Base-by-base conservation (phyloP, 2,329 filamentous ascomycete species). In the Dothideomycetes sp. region DNA sequence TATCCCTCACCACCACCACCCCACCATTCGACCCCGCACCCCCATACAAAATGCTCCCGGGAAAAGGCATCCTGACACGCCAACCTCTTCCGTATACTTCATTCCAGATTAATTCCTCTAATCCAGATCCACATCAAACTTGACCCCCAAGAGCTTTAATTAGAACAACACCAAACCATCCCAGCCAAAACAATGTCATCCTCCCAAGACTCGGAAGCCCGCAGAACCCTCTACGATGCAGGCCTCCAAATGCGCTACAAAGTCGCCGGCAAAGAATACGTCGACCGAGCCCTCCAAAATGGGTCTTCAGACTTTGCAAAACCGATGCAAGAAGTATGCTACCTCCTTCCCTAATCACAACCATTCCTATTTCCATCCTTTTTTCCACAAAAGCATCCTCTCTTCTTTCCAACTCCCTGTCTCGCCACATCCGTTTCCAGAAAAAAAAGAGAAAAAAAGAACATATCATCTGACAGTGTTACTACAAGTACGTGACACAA, bases 241-340 rank as follows among this genome's bases (percentile, higher is more conserved):
- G 78, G 78, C 24, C 63, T 81, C 41, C 67, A 73, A 51, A 71
- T 77, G 53, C 74, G 78, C 24, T 67, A 71, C 37, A 65, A 66
- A 46, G 78, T 81, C 7, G 69, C 76, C 11, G 77, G 78, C n/a
- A 64, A 76, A 41, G 64, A 66, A 27, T 78, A 80, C 49, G 77
- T 81, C 41, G 67, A 78, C 51, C 63, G 61, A 4, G 69, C 76
- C 1, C 62, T 80, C 8, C 61, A 62, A n/a, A 71, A 71, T 41
- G 71, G 70, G 3, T 67, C 71, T 1, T 71, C 69, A 8, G 69
- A 74, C n/a, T 82, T 80, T 57, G 65, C 74, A 2, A 62, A 64
- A 27, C 71, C 77, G 0, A 73, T 74, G 49, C 77, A 81, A 57
- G 71, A 80, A 48, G 64, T 78, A 35, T 17, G 47, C 41, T n/a